Base-by-base conservation (phyloP, 441 rosid species). In the Viola pubescens region DNA sequence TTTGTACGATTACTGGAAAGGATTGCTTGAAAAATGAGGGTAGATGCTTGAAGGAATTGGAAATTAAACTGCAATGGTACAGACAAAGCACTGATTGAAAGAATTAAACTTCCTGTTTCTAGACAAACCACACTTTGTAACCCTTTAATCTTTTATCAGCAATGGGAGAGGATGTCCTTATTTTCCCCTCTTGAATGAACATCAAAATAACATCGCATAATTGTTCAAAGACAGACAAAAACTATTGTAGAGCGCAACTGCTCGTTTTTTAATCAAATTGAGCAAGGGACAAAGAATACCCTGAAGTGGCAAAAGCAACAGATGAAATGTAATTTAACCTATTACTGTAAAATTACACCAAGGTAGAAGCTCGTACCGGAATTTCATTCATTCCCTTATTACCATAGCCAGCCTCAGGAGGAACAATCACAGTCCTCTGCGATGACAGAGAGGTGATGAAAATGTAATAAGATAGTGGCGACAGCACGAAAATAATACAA, bases 311-410 rank as follows among this genome's bases (percentile, higher is more conserved):
- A 26, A 26, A 26, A 26, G 34, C 3, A 2, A 26, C 34, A 26
- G 34, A 26, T 26, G 34, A 2, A 26, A 16, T 46, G 49, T 46
- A 46, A 13, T 46, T 46, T 46, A 46, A 46, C 49, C 12, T 46
- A 13, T 10, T 46, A n/a, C 49, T 10, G 13, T 4, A 6, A 13
- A 46, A 46, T 46, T 13, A 46, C 6, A 14, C 19, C 37, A 53
- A 37, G 48, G 37, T 52, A 40, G 51, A 53, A 14, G 44, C 9
- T 8, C 34, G 59, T 86, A 89, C 95, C 63, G 96, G 96, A 63
- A 94, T 94, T 80, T 94, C 95, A 52, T 86, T 84, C 96, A 88
- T 82, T 79, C 97, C 97, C 74, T 52, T 87, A 59, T 80, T 56
- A 49, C 95, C 97, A 69, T 89, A 92, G 55, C 95, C 94, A 50